Conservation (phyloP, 208 protist genomes). For the Plasmodiophora brassicae region DNA sequence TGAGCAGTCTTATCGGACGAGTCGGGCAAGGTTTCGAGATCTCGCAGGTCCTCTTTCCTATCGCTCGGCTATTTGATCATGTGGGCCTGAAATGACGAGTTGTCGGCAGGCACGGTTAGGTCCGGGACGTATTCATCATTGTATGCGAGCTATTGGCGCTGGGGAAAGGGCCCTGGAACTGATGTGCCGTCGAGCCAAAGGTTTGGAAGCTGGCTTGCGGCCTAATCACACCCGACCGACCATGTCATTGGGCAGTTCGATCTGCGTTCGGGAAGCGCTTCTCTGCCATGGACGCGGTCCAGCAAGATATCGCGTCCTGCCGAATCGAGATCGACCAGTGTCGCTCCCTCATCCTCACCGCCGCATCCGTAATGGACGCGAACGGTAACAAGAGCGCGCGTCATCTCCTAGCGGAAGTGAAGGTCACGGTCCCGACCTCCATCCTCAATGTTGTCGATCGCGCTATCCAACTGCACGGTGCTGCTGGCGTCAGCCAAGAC, state of each 20-base stretch:
- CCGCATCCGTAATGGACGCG: conserved; percentile 60
- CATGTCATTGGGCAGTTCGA: not conserved
- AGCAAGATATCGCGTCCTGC: conserved; percentile 60
- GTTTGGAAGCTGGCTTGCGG: conserved; percentile 53
- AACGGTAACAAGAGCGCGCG: conserved; percentile 51
- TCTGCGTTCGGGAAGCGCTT: not conserved
- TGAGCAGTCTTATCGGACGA: conserved; percentile 62
- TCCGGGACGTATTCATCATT: conserved; percentile 77
- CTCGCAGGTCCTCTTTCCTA: conserved; percentile 60
- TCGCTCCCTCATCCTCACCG: conserved; percentile 60
- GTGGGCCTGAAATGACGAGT: not conserved
- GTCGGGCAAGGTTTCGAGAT: conserved; percentile 73
- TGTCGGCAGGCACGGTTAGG: conserved; percentile 59
- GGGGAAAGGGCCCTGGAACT: conserved; percentile 61
- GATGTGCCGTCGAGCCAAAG: not conserved
- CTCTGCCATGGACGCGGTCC: conserved; percentile 32
- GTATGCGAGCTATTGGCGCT: conserved; percentile 72
- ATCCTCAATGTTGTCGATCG: conserved; percentile 60
- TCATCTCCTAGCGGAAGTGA: conserved; percentile 57
- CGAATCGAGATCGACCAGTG: conserved; percentile 67
- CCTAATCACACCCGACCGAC: not conserved
- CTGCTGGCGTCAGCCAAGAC: conserved; percentile 56
- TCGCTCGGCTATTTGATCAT: not conserved
- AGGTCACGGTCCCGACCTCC: conserved; percentile 62
- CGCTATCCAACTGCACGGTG: conserved; percentile 62